Evolutionary conservation across 2,329 filamentous ascomycete species (phyloP), one percentile per base, ranked within the genome.

Genomic region (Allantophomopsis lycopodina): DNA sequence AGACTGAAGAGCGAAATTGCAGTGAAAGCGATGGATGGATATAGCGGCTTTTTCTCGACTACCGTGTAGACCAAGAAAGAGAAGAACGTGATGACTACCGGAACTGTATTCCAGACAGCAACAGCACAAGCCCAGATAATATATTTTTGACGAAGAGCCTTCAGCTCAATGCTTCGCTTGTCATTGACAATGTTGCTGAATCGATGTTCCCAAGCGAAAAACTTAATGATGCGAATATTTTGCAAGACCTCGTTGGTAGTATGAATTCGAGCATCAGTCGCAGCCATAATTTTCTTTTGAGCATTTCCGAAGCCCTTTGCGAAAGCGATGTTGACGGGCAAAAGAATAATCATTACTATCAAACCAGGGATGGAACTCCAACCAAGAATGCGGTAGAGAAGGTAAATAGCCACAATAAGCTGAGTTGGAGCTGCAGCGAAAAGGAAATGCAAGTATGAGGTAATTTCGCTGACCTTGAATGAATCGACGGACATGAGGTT

Each of bases 401-500:
- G 66, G 14, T 73, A 65, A 44, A 96, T 69, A 5, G 87, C 84
- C 35, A 95, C 74, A 35, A 83, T 63, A 32, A 98, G 73, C 60
- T 96, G 88, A 0, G 91, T 83, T 0, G 91, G 91, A 2, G 89
- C 88, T 44, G 83, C 79, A 0, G 88, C 89, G 67, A 89, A 83
- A n/a, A 98, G 67, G 60, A 94, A 98, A 60, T 98, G 91, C 23
- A 98, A 66, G 57, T 98, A 98, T 0, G 89, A 83, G 31, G 86
- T 91, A 43, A 94, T 80, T 56, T 98, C 91, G 45, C 85, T 83
- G 40, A 98, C 86, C 63, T 98, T 98, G 75, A 96, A 96, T 36
- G 89, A 95, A 65, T 98, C 93, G 32, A 98, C 93, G 10, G 91
- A 93, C 91, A 98, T 98, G 48, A 98, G 68, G 59, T 96, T 98